Conservation (phyloP, 176 grass and related monocot genomes). For the Aegilops speltoides region DNA sequence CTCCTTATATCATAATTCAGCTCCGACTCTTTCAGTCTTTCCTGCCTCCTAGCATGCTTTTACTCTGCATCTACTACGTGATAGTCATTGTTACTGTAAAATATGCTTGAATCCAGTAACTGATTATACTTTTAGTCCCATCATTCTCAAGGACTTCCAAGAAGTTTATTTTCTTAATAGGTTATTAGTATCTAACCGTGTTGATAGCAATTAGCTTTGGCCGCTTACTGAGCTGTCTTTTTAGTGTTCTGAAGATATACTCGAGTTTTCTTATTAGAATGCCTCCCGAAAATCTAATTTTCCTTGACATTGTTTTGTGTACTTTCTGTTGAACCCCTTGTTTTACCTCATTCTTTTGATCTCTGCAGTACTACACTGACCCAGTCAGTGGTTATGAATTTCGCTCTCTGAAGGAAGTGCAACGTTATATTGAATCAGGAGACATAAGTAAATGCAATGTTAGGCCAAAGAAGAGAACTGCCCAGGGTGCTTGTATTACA, state of each 20-base stretch:
- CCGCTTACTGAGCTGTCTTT: not conserved
- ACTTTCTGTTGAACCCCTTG: conserved; percentile 1
- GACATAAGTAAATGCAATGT: conserved; percentile 44
- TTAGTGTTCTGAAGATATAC: not conserved
- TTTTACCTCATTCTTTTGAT: conserved; percentile 29
- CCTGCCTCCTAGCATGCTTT: not conserved
- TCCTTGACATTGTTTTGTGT: conserved; percentile 29
- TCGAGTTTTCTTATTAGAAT: conserved; percentile 14
- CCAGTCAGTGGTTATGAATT: conserved; percentile 77
- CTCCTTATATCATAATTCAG: conserved; percentile 5
- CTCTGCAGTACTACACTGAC: conserved; percentile 67
- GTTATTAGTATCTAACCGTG: not conserved
- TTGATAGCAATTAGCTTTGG: not conserved
- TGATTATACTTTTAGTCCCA: not conserved
- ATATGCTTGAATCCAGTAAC: not conserved
- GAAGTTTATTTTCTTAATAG: not conserved
- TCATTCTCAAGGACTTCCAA: not conserved
- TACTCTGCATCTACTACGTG: not conserved
- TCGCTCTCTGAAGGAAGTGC: conserved; percentile 66
- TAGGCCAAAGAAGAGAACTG: conserved; percentile 51
- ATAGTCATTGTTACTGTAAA: not conserved
- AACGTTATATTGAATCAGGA: conserved; percentile 57
- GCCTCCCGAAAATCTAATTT: not conserved
- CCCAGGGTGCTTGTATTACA: conserved; percentile 14
- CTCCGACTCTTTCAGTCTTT: not conserved